A percentile compares a stretch with the other conserved stretches of the same genome.
Conservation (phyloP, 2,329 filamentous ascomycete genomes). For the Sporothrix schenckii region DNA sequence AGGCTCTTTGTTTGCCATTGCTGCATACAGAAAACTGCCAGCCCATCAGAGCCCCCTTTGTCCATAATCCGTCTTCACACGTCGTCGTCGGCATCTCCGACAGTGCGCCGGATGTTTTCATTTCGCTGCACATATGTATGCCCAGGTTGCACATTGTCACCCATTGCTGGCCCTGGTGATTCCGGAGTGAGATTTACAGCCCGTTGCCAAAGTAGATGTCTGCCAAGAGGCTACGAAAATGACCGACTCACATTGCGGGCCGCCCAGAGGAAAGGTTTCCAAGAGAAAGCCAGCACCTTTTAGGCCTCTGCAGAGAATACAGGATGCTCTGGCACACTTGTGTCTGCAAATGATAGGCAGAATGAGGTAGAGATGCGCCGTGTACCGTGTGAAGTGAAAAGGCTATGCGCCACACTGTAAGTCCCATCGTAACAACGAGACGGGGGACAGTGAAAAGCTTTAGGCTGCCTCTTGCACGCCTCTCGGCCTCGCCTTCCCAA, state of each 20-base stretch:
- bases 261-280: slow-evolving; percentile 17
- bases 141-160: neutral
- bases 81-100: neutral
- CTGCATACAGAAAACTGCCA: neutral
- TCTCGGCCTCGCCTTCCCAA: neutral
- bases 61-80: neutral
- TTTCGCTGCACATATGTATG: neutral
- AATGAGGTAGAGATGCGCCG: too few relatives aligned
- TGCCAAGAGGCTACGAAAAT: slow-evolving; percentile 18
- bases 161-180: neutral
- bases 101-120: neutral
- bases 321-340: too few relatives aligned
- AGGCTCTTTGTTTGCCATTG: slow-evolving; percentile 16
- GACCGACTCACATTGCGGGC: neutral
- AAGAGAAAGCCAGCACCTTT: neutral
- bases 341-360: too few relatives aligned
- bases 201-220: neutral
- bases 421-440: too few relatives aligned
- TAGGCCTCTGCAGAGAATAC: neutral
- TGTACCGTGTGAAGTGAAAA: neutral
- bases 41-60: neutral
- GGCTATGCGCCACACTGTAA: slow-evolving; percentile 27
- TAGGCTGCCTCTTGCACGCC: slow-evolving; percentile 21
- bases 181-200: neutral
- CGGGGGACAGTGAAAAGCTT: neutral